Percentiles rank a stretch among this genome's conserved stretches.
phyloP scores from a whole-genome alignment of 2,329 filamentous ascomycete genomes.

The Geoglossum cookeanum region DNA sequence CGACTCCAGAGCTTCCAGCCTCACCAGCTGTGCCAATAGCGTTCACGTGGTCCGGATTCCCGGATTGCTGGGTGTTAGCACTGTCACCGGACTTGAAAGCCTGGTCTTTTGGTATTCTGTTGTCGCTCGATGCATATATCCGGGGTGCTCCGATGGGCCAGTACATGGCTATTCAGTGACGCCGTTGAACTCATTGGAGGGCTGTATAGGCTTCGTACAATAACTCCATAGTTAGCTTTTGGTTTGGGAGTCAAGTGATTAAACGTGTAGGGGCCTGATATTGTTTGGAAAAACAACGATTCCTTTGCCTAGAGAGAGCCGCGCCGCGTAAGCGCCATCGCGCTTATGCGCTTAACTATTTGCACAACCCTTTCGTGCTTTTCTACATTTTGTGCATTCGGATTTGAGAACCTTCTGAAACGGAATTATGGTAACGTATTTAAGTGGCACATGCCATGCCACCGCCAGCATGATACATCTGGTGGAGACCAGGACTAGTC shows the following conservation, averaged over 20 bases:
- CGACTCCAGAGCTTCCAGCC: background rate
- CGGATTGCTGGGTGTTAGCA: background rate
- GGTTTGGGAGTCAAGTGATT: background rate
- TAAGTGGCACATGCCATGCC: background rate
- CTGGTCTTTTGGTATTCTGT: conserved; percentile 36
- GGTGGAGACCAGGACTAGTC: background rate
- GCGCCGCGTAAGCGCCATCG: background rate
- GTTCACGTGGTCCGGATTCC: background rate
- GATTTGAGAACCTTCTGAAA: background rate
- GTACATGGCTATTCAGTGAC: conserved; percentile 45
- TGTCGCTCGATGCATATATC: conserved; percentile 55
- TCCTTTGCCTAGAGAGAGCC: background rate
- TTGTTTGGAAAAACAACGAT: background rate
- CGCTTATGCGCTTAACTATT: background rate
- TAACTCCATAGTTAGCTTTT: background rate
- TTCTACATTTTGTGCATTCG: background rate
- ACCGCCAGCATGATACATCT: background rate
- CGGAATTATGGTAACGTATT: background rate
- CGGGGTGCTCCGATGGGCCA: conserved; percentile 75
- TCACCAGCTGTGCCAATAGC: background rate
- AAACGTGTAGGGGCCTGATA: background rate
- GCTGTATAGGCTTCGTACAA: background rate
- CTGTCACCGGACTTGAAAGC: conserved; percentile 28
- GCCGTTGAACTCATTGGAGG: background rate
- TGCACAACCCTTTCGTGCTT: background rate